These are phyloP conservation scores for Wickerhamiella kazuoi DNA, from an alignment of 805 yeast genomes.

Conservation along the genomic window DNA sequence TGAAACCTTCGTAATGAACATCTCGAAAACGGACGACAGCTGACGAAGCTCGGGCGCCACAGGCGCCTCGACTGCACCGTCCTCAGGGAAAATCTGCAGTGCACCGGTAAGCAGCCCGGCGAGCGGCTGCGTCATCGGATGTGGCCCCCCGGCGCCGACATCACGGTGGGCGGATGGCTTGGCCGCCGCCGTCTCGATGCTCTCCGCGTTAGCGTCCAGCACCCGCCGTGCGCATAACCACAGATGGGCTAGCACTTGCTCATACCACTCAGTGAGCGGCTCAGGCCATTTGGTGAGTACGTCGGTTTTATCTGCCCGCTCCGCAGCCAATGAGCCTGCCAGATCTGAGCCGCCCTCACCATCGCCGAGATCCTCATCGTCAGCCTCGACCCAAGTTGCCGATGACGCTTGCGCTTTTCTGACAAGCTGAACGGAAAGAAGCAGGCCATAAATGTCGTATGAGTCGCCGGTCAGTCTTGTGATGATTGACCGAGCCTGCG, in stretches of 20 bases:
- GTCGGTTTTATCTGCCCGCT: too few relatives aligned
- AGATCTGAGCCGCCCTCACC: conserved; percentile 36
- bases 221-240: conserved; percentile 80
- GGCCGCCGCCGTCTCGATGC: conserved; percentile 37
- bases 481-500: conserved; percentile 32
- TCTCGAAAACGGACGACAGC: conserved; percentile 65
- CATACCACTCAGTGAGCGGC: conserved; percentile 50
- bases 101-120: conserved; percentile 56
- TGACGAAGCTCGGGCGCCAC: conserved; percentile 50
- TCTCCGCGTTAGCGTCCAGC: conserved; percentile 61
- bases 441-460: conserved; percentile 61
- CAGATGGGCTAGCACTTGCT: conserved; percentile 42
- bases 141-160: conserved; percentile 24
- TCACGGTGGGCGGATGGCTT: conserved; percentile 15
- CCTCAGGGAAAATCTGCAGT: conserved; percentile 32
- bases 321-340: too few relatives aligned
- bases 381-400: too few relatives aligned
- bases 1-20: conserved; percentile 53
- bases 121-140: conserved; percentile 61
- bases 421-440: conserved; percentile 54
- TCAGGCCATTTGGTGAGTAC: too few relatives aligned
- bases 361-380: too few relatives aligned
- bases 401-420: conserved; percentile 26
- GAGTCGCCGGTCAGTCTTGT: conserved; percentile 21
- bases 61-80: conserved; percentile 40